phyloP scores from a whole-genome alignment of 345 rosid genomes.

The Eucalyptus marginata region DNA sequence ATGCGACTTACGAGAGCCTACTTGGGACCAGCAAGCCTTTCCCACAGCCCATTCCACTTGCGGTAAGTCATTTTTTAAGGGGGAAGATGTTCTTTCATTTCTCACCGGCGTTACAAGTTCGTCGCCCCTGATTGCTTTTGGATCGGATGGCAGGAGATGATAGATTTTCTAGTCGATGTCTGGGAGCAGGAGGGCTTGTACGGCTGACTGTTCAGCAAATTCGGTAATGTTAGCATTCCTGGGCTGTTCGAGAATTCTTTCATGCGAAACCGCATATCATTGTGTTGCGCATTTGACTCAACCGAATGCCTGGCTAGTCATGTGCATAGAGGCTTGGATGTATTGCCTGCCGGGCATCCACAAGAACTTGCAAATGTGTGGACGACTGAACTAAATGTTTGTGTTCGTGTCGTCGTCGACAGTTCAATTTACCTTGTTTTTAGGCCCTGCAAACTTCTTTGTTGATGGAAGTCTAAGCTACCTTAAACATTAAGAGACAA shows the following conservation, averaged over 20 bases:
- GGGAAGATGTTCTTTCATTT: background rate
- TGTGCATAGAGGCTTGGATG: background rate
- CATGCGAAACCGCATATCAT: background rate
- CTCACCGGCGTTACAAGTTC: background rate
- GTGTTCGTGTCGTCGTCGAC: background rate
- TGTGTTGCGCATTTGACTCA: background rate
- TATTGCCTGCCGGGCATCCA: background rate
- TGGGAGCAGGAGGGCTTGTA: conserved; percentile 6
- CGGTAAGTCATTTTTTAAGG: background rate
- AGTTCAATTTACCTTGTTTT: background rate
- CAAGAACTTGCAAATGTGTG: background rate
- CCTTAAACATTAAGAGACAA: background rate
- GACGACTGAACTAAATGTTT: background rate
- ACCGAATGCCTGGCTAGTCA: background rate
- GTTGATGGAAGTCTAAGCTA: background rate
- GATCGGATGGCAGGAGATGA: background rate
- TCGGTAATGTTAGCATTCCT: background rate
- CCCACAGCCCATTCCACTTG: conserved; percentile 14
- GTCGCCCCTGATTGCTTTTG: background rate
- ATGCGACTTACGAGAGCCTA: conserved; percentile 14
- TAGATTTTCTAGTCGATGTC: conserved; percentile 2
- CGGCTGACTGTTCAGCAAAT: background rate
- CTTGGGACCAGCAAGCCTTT: conserved; percentile 17
- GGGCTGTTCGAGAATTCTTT: background rate
- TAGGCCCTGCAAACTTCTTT: background rate